Evolutionary conservation across 163 green algal genomes (phyloP).

Genomic region (Prototheca wickerhamii): DNA sequence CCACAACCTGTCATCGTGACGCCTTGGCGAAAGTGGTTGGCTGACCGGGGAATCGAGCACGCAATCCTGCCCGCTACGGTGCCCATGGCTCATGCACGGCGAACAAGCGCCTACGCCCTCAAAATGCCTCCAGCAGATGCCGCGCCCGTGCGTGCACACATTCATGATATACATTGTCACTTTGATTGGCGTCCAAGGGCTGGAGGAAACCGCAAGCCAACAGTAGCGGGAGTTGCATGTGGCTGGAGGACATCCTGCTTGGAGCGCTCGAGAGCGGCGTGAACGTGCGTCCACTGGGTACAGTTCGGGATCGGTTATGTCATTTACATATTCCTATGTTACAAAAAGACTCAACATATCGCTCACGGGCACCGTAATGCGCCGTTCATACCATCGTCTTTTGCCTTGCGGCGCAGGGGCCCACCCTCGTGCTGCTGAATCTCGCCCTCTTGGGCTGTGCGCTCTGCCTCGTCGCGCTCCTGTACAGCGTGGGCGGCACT

Average conservation of each 20-base stretch:
- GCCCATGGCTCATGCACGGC: too few relatives aligned
- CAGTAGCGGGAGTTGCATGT: too few relatives aligned
- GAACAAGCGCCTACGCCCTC: too few relatives aligned
- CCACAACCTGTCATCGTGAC: too few relatives aligned
- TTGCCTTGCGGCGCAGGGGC: conserved; percentile 15
- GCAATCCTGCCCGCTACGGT: too few relatives aligned
- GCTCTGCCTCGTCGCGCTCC: conserved; percentile 15
- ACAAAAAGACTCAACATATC: background rate
- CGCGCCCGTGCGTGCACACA: too few relatives aligned
- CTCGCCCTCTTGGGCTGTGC: conserved; percentile 21
- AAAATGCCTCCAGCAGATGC: too few relatives aligned
- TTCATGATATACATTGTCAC: too few relatives aligned
- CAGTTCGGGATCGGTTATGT: background rate
- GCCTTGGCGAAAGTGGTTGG: too few relatives aligned
- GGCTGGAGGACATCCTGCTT: conserved; percentile 24
- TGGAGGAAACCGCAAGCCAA: background rate
- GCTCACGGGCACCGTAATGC: background rate
- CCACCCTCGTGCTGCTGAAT: conserved; percentile 44
- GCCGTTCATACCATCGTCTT: background rate
- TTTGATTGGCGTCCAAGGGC: too few relatives aligned
- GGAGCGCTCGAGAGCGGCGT: conserved; percentile 24
- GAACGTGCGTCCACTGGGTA: conserved; percentile 18
- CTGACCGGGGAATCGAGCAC: too few relatives aligned
- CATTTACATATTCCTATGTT: background rate
- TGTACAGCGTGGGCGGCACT: conserved; percentile 9